phyloP scores from a whole-genome alignment of 306 rosid species.

The Trifolium subterraneum region DNA sequence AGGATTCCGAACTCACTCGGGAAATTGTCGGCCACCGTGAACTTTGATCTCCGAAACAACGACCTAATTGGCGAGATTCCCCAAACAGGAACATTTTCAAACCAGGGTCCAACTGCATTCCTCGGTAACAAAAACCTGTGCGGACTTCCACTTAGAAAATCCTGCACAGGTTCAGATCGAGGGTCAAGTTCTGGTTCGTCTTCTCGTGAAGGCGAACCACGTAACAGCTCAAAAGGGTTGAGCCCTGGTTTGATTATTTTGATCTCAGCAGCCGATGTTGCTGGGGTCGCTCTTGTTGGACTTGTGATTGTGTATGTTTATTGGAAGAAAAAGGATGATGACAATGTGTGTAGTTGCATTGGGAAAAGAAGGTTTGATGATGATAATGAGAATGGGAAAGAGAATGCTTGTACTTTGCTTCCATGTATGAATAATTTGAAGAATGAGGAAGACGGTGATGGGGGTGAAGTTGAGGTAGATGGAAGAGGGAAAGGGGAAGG shows the following conservation, averaged over 20 bases:
- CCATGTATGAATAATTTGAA: constrained; percentile 60
- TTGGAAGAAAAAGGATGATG: constrained; percentile 78
- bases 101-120: constrained; percentile 95
- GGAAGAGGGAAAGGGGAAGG: constrained; percentile 57
- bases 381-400: constrained; percentile 44
- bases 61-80: constrained; percentile 89
- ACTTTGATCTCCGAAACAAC: constrained; percentile 82
- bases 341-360: constrained; percentile 74
- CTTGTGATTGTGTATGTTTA: constrained; percentile 73
- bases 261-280: constrained; percentile 82
- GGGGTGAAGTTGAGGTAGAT: constrained; percentile 61
- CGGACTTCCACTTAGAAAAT: constrained; percentile 82
- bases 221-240: constrained; percentile 45
- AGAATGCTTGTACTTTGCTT: constrained; percentile 45
- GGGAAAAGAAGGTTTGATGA: constrained; percentile 69
- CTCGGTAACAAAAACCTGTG: constrained; percentile 73
- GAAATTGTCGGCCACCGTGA: constrained; percentile 71
- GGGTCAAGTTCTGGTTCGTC: constrained; percentile 51
- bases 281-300: constrained; percentile 72
- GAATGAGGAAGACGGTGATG: constrained; percentile 34
- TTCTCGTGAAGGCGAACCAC: background rate
- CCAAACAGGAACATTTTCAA: constrained; percentile 82
- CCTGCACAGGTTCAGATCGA: constrained; percentile 53
- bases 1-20: constrained; percentile 69
- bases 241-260: constrained; percentile 73